A percentile compares a stretch with the other conserved stretches of the same genome.
phyloP scores from a whole-genome alignment of 2,329 filamentous ascomycete genomes.

The Rhinocladiella similis region DNA sequence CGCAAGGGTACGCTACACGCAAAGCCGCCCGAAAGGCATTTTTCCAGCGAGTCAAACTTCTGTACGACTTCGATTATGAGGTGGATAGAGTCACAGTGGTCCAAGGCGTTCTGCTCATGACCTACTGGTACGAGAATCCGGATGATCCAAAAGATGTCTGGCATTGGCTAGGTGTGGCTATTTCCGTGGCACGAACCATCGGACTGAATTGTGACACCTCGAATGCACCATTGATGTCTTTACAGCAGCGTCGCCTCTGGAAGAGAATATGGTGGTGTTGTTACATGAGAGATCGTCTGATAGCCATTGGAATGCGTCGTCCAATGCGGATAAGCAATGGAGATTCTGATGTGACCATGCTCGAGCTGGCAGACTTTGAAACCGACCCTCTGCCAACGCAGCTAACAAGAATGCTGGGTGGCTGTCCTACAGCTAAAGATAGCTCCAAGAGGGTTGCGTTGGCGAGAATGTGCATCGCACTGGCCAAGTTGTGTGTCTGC shows the following conservation, averaged over 20 bases:
- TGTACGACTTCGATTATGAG: slow-evolving; percentile 97
- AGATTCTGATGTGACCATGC: slow-evolving; percentile 91
- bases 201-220: slow-evolving; percentile 85
- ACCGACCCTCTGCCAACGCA: slow-evolving; percentile 66
- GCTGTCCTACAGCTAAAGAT: slow-evolving; percentile 72
- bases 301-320: slow-evolving; percentile 89
- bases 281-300: slow-evolving; percentile 90
- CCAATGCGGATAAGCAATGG: slow-evolving; percentile 90
- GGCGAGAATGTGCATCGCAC: slow-evolving; percentile 86
- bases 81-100: slow-evolving; percentile 84
- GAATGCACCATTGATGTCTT: slow-evolving; percentile 69
- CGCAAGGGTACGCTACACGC: slow-evolving; percentile 74
- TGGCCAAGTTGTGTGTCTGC: slow-evolving; percentile 83
- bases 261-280: slow-evolving; percentile 98
- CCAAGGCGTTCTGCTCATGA: slow-evolving; percentile 86
- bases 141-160: slow-evolving; percentile 98
- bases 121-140: slow-evolving; percentile 95
- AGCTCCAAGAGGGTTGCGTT: slow-evolving; percentile 72
- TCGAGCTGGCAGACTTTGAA: slow-evolving; percentile 82
- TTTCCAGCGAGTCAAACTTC: slow-evolving; percentile 76
- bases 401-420: slow-evolving; percentile 66
- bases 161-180: slow-evolving; percentile 98
- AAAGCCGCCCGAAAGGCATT: slow-evolving; percentile 85
- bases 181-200: slow-evolving; percentile 90
- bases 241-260: slow-evolving; percentile 76